Base-by-base conservation (phyloP, 192 early-diverging fungal species). In the Lunasporangiospora selenospora region DNA sequence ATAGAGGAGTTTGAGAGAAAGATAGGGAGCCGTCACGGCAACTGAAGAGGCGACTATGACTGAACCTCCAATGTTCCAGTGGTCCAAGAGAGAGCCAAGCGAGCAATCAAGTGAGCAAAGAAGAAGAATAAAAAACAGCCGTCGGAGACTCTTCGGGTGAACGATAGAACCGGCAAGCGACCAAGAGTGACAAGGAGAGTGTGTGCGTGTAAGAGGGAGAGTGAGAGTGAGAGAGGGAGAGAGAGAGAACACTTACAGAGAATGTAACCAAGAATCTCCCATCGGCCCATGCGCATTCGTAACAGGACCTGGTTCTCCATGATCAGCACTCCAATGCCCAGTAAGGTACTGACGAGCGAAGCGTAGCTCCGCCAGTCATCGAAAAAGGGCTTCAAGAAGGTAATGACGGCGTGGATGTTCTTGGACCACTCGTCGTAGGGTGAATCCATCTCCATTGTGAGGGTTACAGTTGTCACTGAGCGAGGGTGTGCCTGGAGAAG, bases 331-430 rank as follows among this genome's bases (percentile, higher is more conserved):
- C 69, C 69, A 31, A 73, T 46, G 15, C 69, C 69, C 46, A 73
- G 32, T 5, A 73, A 40, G 16, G 58, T 32, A 23, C 59, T 62
- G 42, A 63, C 41, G 9, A 73, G 47, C 36, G 54, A 44, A 3
- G 69, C 61, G 40, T 73, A 63, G 42, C 59, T 62, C n/a, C 60
- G 59, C 69, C 69, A 73, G 69, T 73, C 69, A 26, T 73, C 60
- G 48, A 73, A 73, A 37, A 73, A 73, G 6, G 69, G 69, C 27
- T 73, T 29, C 8, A 73, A 55, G 36, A 73, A 73, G 0, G 69
- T 73, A 37, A 73, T 63, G 53, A 73, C 69, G 10, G 69, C 69
- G 29, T 73, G 69, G 34, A 73, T 58, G 52, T 73, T 62, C 15
- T 29, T 63, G 23, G 60, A 63, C 69, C 69, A 73, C 19, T 73